Percentiles rank a stretch among this genome's conserved stretches.
Conservation (phyloP, 495 filamentous ascomycete species). For the Filosporella fistucella region DNA sequence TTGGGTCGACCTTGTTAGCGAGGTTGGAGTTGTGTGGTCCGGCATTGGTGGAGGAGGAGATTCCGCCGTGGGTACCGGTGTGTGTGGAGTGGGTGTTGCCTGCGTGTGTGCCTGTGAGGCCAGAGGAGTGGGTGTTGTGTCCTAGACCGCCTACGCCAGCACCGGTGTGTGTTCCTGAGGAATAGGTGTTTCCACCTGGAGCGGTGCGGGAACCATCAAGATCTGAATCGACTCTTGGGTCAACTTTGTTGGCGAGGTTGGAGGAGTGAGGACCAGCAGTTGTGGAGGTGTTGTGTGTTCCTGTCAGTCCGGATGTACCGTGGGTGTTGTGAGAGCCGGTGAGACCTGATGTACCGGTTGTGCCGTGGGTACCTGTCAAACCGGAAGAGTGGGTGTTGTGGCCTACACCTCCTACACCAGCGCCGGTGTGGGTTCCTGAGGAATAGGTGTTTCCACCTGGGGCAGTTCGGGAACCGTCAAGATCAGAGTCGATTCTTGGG, state of each 20-base stretch:
- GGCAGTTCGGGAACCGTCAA: too few species aligned
- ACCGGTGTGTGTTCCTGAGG: too few species aligned
- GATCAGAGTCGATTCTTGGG: constrained; percentile 48
- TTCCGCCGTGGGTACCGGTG: constrained; percentile 26
- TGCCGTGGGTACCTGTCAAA: not conserved
- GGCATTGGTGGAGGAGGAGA: constrained; percentile 25
- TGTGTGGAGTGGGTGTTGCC: constrained; percentile 10
- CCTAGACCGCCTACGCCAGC: constrained; percentile 22
- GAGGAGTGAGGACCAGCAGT: constrained; percentile 47
- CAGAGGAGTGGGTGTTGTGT: constrained; percentile 6
- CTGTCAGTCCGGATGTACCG: constrained; percentile 13
- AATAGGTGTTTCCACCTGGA: too few species aligned
- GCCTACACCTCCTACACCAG: not conserved
- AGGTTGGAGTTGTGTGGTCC: constrained; percentile 34
- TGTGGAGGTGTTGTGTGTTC: not conserved
- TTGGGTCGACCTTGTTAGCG: constrained; percentile 49
- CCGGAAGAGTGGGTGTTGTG: too few species aligned
- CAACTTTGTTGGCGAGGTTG: constrained; percentile 51
- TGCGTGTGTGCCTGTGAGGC: not conserved
- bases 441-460: too few species aligned
- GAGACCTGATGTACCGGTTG: not conserved
- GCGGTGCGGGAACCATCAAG: constrained; percentile 34
- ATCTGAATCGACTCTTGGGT: constrained; percentile 36
- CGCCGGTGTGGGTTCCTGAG: constrained; percentile 26
- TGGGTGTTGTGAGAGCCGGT: constrained; percentile 11